These are phyloP conservation scores for Solanum etuberosum DNA, from an alignment of 257 asterid genomes.

Conservation along the genomic window DNA sequence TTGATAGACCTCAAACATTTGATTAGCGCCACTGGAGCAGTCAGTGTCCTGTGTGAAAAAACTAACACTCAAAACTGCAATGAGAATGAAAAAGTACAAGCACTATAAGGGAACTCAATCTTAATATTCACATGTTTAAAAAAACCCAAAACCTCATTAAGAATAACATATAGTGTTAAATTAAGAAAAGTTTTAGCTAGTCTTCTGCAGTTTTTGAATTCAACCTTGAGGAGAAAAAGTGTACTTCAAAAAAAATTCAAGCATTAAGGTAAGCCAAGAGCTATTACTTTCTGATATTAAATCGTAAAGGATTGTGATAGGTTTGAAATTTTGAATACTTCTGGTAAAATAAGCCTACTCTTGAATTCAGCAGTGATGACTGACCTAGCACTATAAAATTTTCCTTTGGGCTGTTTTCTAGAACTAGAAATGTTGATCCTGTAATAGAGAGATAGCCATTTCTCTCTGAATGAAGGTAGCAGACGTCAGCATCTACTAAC, in stretches of 20 bases:
- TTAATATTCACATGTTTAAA: not conserved
- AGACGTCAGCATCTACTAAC: not conserved
- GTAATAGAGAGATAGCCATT: not conserved
- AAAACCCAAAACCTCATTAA: not conserved
- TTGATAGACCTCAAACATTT: conserved; percentile 73
- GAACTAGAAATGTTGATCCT: not conserved
- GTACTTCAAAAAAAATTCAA: not conserved
- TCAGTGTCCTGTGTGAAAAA: conserved; percentile 45
- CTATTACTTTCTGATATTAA: not conserved
- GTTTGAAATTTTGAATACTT: not conserved
- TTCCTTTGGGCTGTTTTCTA: not conserved
- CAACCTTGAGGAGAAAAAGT: not conserved
- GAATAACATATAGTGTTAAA: not conserved
- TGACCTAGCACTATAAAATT: not conserved
- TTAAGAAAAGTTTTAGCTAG: not conserved
- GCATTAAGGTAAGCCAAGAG: not conserved
- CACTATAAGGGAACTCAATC: not conserved
- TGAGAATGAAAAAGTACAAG: not conserved
- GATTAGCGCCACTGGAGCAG: conserved; percentile 58
- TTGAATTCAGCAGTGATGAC: not conserved
- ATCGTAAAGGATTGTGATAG: not conserved
- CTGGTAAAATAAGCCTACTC: not conserved
- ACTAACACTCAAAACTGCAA: not conserved
- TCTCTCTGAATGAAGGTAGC: not conserved
- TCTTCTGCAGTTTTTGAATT: not conserved